These are phyloP conservation scores for Fusarium pseudograminearum DNA, from an alignment of 2,329 filamentous ascomycete species.

Conservation along the genomic window DNA sequence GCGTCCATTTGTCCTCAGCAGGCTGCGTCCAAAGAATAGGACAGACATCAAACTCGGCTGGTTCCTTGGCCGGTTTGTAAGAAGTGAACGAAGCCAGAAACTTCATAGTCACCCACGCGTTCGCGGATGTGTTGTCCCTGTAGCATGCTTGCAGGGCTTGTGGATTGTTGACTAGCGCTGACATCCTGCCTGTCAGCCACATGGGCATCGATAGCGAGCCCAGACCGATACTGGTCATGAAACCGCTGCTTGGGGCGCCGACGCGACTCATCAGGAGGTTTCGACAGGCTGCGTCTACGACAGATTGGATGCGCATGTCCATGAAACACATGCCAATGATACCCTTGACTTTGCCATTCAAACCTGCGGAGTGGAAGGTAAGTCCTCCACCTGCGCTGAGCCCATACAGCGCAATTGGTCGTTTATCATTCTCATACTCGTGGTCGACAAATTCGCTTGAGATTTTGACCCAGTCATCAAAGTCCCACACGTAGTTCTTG, in stretches of 20 bases:
- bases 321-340: conserved; percentile 20
- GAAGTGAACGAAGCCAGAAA: not conserved
- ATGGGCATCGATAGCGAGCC: conserved; percentile 14
- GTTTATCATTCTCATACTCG: not conserved
- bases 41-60: conserved; percentile 10
- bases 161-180: conserved; percentile 10
- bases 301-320: conserved; percentile 16
- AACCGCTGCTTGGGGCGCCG: not conserved
- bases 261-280: conserved; percentile 20
- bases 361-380: conserved; percentile 3
- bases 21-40: conserved; percentile 20
- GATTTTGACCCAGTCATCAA: not conserved
- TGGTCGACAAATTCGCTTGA: conserved; percentile 1
- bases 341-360: not conserved
- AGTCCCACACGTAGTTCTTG: not conserved
- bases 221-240: not conserved
- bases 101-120: conserved; percentile 5
- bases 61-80: conserved; percentile 4
- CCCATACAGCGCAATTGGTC: not conserved
- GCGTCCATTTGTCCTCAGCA: not conserved
- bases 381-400: not conserved
- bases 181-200: conserved; percentile 6
- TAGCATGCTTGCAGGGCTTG: not conserved
- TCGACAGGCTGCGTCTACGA: not conserved
- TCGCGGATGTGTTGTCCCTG: not conserved